A percentile compares a stretch with the other conserved stretches of the same genome.
These are phyloP conservation scores for Tolypocladium ophioglossoides DNA, from an alignment of 2,329 filamentous ascomycete species.

Conservation along the genomic window DNA sequence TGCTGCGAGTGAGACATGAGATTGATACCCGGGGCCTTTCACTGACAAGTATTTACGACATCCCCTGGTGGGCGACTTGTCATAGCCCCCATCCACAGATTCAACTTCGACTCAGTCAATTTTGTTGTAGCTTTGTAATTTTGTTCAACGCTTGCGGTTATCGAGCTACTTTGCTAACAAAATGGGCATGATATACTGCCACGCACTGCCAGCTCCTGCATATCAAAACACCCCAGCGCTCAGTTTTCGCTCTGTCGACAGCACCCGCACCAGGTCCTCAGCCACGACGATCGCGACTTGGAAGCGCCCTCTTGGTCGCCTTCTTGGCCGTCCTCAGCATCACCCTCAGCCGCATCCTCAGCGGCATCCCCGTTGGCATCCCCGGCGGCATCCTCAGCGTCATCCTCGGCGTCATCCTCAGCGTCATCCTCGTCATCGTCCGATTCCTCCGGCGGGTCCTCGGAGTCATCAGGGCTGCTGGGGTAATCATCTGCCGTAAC, in stretches of 20 bases:
- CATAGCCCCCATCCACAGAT: too few relatives aligned
- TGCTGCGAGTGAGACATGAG: too few relatives aligned
- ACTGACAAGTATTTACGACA: too few relatives aligned
- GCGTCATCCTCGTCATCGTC: not conserved
- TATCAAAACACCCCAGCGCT: not conserved
- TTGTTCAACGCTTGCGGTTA: not conserved
- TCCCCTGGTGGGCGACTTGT: too few relatives aligned
- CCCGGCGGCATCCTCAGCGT: not conserved
- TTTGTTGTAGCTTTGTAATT: not conserved
- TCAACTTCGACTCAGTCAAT: not conserved
- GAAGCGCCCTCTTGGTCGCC: not conserved
- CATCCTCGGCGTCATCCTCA: slow-evolving; percentile 3
- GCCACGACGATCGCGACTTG: not conserved
- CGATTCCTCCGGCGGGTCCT: not conserved
- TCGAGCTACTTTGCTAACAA: not conserved
- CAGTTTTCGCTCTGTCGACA: slow-evolving; percentile 11
- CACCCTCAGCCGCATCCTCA: slow-evolving; percentile 14
- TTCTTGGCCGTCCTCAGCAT: slow-evolving; percentile 5
- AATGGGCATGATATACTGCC: not conserved
- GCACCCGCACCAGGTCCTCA: slow-evolving; percentile 2
- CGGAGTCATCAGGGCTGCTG: not conserved
- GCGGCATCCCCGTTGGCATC: slow-evolving; percentile 15
- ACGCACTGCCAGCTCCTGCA: not conserved
- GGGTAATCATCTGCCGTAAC: too few relatives aligned
- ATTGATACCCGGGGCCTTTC: too few relatives aligned